Evolutionary conservation across 2,329 filamentous ascomycete species (phyloP), one percentile per base, ranked within the genome.

Genomic region (Fusarium sp.): DNA sequence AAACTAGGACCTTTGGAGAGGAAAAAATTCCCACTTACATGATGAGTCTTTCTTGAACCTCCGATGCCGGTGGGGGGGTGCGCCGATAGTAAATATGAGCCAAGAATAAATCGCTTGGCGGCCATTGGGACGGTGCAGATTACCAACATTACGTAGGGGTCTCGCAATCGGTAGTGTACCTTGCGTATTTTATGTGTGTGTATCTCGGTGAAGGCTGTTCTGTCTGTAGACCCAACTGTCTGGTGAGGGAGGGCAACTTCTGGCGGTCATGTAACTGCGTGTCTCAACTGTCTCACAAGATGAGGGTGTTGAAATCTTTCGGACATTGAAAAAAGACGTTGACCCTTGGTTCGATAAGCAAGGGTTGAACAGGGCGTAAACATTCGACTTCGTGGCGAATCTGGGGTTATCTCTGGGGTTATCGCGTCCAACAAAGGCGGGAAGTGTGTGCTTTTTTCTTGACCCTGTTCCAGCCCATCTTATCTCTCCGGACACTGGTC

Each of bases 11-110:
- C 27, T 14, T 57, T 64, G 61, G 58, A 52, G 64, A 52, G 67
- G 8, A 22, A 50, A 31, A 34, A 58, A 38, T 24, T 24, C 31
- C 52, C 52, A 22, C 34, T 35, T 29, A 31, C 9, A n/a, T n/a
- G n/a, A 59, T 59, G 64, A 60, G 52, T 66, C 59, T 74, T 72
- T 45, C 2, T 22, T 22, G n/a, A 42, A 18, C 69, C 47, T 75
- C 72, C 72, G 72, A 74, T 74, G 70, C 65, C 72, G 69, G 38
- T 20, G 8, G 38, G 72, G 47, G 61, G 62, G 69, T 37, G 62
- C 40, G 45, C 1, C 59, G 60, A 42, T 40, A 66, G 57, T 35
- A 61, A 65, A 40, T 31, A n/a, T 52, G 54, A 52, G 10, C 54
- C 54, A 37, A 58, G 71, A 60, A 62, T 52, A 31, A 31, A 20